Base-by-base conservation (phyloP, 495 filamentous ascomycete species). In the Letharia lupina region DNA sequence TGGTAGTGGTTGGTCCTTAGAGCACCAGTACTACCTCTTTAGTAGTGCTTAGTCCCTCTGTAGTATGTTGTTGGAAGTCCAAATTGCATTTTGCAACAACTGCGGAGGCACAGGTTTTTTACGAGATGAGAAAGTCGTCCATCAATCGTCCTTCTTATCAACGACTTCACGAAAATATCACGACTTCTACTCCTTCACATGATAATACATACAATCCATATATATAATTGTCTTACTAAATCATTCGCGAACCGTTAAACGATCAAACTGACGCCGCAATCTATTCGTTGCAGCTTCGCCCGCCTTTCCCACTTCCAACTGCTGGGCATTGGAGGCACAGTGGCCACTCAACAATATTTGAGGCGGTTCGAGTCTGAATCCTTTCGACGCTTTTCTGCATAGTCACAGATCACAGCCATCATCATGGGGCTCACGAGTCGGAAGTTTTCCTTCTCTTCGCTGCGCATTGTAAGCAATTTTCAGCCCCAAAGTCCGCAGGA, bases 401-500 rank as follows among this genome's bases (percentile, higher is more conserved):
- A 37, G 20, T 57, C 54, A 37, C 33, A 37, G 16, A 10, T 20
- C 54, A 37, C 31, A 10, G 13, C 40, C 64, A 28, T 62, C 59
- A 62, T 60, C 58, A 66, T 66, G 64, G 64, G 64, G 6, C 47
- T 61, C 58, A 69, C 68, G 56, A 69, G 68, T 47, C 61, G 67
- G 11, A 71, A 69, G 62, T 71, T 71, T 60, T 71, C 69, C 52
- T 56, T 71, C 50, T 64, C 67, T 15, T 69, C 67, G 3, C 58
- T 69, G 39, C 69, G 67, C 31, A 45, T 67, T 42, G 69, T 71
- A 65, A 62, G 64, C 48, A 37, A 18, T 37, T 57, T 37, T 57
- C 33, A 50, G 42, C 45, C 48, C 40, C 33, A n/a, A 45, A 31
- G 31, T 50, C 23, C 39, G 63, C 39, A 28, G 48, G 33, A 18